Evolutionary conservation across 1,284 basidiomycete species (phyloP).

Genomic region (Sporisorium iseilematis-ciliati): DNA sequence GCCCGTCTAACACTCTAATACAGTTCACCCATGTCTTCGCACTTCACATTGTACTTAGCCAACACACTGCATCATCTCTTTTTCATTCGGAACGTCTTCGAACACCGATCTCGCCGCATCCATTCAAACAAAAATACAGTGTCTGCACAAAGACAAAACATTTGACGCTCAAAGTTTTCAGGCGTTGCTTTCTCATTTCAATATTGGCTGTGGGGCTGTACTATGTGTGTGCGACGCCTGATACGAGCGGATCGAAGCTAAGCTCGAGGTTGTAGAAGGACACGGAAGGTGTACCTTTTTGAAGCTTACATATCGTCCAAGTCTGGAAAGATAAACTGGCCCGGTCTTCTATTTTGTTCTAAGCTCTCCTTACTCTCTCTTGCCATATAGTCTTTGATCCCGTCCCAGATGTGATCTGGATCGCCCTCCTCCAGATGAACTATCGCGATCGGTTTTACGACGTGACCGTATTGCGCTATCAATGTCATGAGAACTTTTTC

Average conservation of each 20-base stretch:
- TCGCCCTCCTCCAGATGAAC: no score
- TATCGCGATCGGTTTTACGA: no score
- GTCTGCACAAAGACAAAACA: conserved; percentile 7
- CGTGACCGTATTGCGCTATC: no score
- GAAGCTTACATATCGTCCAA: no score
- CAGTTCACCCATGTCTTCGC: background rate
- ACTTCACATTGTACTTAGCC: background rate
- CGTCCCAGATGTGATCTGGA: no score
- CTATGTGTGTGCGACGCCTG: background rate
- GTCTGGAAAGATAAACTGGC: no score
- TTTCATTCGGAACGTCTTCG: background rate
- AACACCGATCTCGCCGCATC: background rate
- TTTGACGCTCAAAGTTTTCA: background rate
- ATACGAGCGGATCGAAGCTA: no score
- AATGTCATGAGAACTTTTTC: no score
- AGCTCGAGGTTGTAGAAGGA: background rate
- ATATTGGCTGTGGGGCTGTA: background rate
- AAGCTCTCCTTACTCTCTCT: no score
- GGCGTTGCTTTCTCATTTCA: background rate
- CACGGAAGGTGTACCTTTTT: background rate
- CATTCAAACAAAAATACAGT: conserved; percentile 1
- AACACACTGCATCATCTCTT: background rate
- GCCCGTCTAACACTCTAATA: conserved; percentile 3
- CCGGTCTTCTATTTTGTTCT: no score
- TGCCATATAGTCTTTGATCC: no score